Percentiles rank a stretch among this genome's conserved stretches.
Conservation (phyloP, 2,329 filamentous ascomycete genomes). For the Cordyceps militaris region DNA sequence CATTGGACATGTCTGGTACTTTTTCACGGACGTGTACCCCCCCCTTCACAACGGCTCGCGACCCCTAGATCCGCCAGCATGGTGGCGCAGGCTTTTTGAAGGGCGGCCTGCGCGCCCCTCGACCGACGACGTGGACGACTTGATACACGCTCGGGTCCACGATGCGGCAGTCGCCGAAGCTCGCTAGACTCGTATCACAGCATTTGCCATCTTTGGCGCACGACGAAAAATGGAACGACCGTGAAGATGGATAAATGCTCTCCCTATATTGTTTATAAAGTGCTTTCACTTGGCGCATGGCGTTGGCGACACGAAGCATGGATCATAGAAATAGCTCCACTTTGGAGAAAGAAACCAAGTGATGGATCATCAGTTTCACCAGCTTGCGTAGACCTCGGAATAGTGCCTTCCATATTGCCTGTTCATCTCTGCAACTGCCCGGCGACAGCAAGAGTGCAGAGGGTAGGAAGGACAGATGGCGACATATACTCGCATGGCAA, state of each 20-base stretch:
- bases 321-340: background rate
- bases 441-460: background rate
- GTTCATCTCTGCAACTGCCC: background rate
- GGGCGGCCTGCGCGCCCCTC: constrained; percentile 42
- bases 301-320: background rate
- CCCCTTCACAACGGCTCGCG: constrained; percentile 77
- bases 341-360: background rate
- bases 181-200: background rate
- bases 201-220: constrained; percentile 1
- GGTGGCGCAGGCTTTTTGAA: constrained; percentile 84
- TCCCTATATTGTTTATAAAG: background rate
- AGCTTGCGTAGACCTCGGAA: background rate
- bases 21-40: constrained; percentile 94
- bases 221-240: background rate
- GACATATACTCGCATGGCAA: background rate
- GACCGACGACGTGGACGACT: constrained; percentile 29
- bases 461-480: background rate
- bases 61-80: constrained; percentile 80
- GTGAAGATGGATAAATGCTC: background rate
- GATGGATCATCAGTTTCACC: background rate
- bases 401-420: background rate
- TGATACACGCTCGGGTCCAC: constrained; percentile 3
- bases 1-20: constrained; percentile 96
- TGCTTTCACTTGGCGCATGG: background rate
- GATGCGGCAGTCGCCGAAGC: constrained; percentile 6